phyloP scores from a whole-genome alignment of 164 flowering plant species.

The Sextonia rubra region DNA sequence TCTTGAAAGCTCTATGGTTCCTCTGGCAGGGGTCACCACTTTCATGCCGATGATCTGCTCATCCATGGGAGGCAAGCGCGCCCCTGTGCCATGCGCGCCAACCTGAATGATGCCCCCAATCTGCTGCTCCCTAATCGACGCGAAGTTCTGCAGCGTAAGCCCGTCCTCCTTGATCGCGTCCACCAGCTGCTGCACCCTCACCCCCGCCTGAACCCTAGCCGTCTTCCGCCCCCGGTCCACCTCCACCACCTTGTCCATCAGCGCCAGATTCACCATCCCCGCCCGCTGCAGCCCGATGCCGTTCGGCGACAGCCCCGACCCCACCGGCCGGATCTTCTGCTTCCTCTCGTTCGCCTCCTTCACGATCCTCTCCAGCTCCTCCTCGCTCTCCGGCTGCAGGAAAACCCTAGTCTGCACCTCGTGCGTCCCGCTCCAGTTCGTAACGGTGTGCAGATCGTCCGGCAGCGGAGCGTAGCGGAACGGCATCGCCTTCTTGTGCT shows the following conservation, averaged over 20 bases:
- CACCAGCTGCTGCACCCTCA: conserved; percentile 83
- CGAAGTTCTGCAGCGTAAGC: conserved; percentile 87
- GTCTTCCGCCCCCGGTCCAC: conserved; percentile 76
- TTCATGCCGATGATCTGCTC: conserved; percentile 96
- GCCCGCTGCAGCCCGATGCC: conserved; percentile 81
- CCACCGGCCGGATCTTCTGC: conserved; percentile 79
- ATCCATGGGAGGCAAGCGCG: conserved; percentile 93
- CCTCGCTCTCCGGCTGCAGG: conserved; percentile 67
- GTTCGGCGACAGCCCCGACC: conserved; percentile 92
- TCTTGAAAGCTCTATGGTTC: conserved; percentile 86
- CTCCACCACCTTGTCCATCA: conserved; percentile 85
- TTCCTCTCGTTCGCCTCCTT: conserved; percentile 47
- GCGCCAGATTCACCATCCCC: conserved; percentile 93
- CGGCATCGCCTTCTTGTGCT: conserved; percentile 84
- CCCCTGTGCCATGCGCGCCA: conserved; percentile 99
- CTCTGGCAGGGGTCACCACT: conserved; percentile 93
- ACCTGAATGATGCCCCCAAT: conserved; percentile 98
- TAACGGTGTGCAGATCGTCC: conserved; percentile 88
- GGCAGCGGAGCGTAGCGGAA: conserved; percentile 94
- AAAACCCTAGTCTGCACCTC: conserved; percentile 82
- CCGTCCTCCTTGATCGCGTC: conserved; percentile 85
- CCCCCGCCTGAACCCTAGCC: conserved; percentile 87
- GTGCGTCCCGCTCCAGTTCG: conserved; percentile 99
- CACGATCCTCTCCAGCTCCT: conserved; percentile 60
- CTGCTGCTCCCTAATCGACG: conserved; percentile 96